Conservation (phyloP, 371 early-diverging fungal species). For the Circinella umbellata region DNA sequence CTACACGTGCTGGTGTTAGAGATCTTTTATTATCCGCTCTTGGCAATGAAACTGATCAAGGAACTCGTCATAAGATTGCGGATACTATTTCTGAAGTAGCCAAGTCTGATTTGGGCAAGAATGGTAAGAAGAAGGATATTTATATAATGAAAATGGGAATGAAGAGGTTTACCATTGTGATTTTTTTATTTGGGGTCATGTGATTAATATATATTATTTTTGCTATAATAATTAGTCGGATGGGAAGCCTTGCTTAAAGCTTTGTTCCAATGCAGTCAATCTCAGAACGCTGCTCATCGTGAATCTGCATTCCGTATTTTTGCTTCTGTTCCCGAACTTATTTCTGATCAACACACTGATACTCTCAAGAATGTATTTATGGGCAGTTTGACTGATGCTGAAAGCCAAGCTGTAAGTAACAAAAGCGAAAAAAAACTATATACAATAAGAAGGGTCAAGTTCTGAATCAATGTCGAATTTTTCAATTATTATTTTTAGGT, state of each 20-base stretch:
- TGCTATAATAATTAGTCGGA: constrained; percentile 39
- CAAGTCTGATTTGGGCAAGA: constrained; percentile 67
- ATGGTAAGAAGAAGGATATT: constrained; percentile 44
- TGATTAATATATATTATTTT: no score
- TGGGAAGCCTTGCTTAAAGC: constrained; percentile 86
- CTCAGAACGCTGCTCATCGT: constrained; percentile 75
- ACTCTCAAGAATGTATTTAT: constrained; percentile 75
- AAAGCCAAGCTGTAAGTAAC: constrained; percentile 45
- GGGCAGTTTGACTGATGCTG: constrained; percentile 72
- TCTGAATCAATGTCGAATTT: no score
- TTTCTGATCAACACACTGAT: constrained; percentile 72
- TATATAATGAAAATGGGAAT: no score
- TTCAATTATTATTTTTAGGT: constrained; percentile 51
- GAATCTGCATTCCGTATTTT: constrained; percentile 92
- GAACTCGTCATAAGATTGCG: constrained; percentile 87
- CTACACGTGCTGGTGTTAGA: constrained; percentile 70
- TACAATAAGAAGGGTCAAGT: no score
- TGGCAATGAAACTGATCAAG: constrained; percentile 70
- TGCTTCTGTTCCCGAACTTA: constrained; percentile 76
- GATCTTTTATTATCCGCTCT: constrained; percentile 77
- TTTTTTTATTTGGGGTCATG: no score
- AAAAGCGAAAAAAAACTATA: not conserved
- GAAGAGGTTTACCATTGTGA: no score
- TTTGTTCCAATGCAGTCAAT: constrained; percentile 80
- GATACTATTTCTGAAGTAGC: constrained; percentile 92